These are phyloP conservation scores for Arbutus unedo DNA, from an alignment of 148 eudicot genomes.

Conservation along the genomic window DNA sequence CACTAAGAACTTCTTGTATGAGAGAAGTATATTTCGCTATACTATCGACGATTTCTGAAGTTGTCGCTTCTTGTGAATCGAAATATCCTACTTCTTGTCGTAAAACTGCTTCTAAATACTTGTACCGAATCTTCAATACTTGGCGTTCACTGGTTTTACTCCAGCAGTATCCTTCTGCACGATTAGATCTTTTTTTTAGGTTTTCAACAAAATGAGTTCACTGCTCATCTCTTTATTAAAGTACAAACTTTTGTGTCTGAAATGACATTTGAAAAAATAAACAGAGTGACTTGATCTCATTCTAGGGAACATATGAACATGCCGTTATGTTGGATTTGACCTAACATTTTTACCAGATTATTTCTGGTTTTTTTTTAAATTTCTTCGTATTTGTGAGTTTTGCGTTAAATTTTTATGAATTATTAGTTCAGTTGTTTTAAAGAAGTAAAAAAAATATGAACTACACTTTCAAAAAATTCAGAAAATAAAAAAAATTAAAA, in stretches of 20 bases:
- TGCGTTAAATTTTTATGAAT: no score
- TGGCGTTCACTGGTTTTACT: conserved; percentile 89
- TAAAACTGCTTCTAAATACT: conserved; percentile 78
- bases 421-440: no score
- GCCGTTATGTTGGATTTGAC: no score
- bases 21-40: conserved; percentile 81
- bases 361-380: neutral
- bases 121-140: conserved; percentile 71
- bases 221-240: neutral
- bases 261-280: neutral
- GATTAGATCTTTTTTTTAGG: neutral
- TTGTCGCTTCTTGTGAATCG: conserved; percentile 95
- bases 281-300: neutral
- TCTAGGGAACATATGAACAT: neutral
- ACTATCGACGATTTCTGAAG: conserved; percentile 74
- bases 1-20: conserved; percentile 86
- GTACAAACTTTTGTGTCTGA: neutral
- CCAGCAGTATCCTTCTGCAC: conserved; percentile 90
- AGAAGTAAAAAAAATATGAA: no score
- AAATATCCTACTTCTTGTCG: conserved; percentile 92
- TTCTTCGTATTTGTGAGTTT: no score
- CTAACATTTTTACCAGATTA: no score
- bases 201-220: neutral
- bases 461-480: no score
- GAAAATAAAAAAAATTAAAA: no score